Evolutionary conservation across 108 stramenopile species (phyloP).

Genomic region (Cyclostephanos invisitatus): DNA sequence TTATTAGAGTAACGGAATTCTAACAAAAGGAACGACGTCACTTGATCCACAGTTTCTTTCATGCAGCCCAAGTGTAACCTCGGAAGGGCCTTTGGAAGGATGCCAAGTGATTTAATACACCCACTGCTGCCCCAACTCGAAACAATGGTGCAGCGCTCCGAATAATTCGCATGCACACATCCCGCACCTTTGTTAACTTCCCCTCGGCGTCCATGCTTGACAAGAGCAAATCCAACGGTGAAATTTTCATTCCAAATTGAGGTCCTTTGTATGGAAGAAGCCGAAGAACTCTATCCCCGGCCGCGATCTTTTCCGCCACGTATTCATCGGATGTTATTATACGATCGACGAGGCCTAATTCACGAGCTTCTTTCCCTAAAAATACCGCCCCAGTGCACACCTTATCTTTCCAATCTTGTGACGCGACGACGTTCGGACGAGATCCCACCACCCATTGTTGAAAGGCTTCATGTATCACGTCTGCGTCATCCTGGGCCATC

Average conservation of each 20-base stretch:
- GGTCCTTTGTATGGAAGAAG: slow-evolving; percentile 50
- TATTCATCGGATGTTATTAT: slow-evolving; percentile 83
- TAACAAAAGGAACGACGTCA: neutral
- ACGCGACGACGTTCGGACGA: slow-evolving; percentile 49
- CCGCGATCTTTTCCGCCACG: slow-evolving; percentile 67
- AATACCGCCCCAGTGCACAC: slow-evolving; percentile 75
- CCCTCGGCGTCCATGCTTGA: slow-evolving; percentile 48
- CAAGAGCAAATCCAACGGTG: slow-evolving; percentile 42
- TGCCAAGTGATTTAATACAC: slow-evolving; percentile 45
- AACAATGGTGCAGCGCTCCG: slow-evolving; percentile 78
- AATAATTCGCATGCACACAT: slow-evolving; percentile 47
- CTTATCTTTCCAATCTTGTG: slow-evolving; percentile 50
- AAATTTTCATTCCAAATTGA: slow-evolving; percentile 41
- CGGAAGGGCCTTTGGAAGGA: slow-evolving; percentile 2
- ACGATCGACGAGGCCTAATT: slow-evolving; percentile 70
- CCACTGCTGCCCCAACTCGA: slow-evolving; percentile 55
- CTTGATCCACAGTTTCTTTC: neutral
- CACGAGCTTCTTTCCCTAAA: slow-evolving; percentile 60
- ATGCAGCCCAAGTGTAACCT: slow-evolving; percentile 12
- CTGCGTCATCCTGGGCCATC: slow-evolving; percentile 58
- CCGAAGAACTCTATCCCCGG: slow-evolving; percentile 70
- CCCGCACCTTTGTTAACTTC: slow-evolving; percentile 58
- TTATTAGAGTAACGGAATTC: neutral
- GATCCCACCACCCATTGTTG: slow-evolving; percentile 49
- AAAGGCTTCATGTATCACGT: slow-evolving; percentile 76